Evolutionary conservation across 768 basidiomycete genomes (phyloP), one percentile per base, ranked within the genome.

Genomic region (Tephrocybe sp.): DNA sequence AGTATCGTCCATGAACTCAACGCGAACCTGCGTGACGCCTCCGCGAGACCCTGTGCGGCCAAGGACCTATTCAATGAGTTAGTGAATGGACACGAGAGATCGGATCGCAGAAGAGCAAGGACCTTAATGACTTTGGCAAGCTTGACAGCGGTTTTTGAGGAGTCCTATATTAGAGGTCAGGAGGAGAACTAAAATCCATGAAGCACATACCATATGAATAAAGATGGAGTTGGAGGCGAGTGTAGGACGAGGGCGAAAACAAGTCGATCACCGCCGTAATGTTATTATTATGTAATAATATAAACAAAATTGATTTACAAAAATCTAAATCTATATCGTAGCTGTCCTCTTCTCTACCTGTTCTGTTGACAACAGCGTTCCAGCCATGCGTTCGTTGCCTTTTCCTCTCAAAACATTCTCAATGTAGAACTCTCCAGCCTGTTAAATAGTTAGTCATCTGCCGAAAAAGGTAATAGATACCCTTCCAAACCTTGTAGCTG

Each of bases 91-190:
- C 9, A 30, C 9, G 3, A n/a, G 28, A 30, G 11, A 9, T 11
- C 12, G 11, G 13, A 26, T 15, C 19, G 19, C 9, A n/a, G 12
- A 34, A 12, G 9, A 9, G 26, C 21, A 40, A 40, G 44, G 58
- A 95, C 94, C 90, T 94, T 96, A 78, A 90, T 86, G 60, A 97
- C 94, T 81, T 89, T 93, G 61, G 95, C 97, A 67, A 98, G 92
- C 74, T 98, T 97, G 66, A 97, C 95, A 61, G 91, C 87, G 55
- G 84, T 79, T 86, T 94, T 91, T 69, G 89, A 83, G 63, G 89
- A 82, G 68, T 91, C 89, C 89, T 91, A 26, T 48, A n/a, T n/a
- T n/a, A 37, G 32, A 12, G 1, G 13, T 21, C 7, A 9, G 41
- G 9, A 46, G 49, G 25, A 0, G 8, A 4, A 11, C 0, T 26